Percentiles rank a stretch among this genome's conserved stretches.
Evolutionary conservation across 495 filamentous ascomycete genomes (phyloP).

Genomic region (Neurospora hispaniola): DNA sequence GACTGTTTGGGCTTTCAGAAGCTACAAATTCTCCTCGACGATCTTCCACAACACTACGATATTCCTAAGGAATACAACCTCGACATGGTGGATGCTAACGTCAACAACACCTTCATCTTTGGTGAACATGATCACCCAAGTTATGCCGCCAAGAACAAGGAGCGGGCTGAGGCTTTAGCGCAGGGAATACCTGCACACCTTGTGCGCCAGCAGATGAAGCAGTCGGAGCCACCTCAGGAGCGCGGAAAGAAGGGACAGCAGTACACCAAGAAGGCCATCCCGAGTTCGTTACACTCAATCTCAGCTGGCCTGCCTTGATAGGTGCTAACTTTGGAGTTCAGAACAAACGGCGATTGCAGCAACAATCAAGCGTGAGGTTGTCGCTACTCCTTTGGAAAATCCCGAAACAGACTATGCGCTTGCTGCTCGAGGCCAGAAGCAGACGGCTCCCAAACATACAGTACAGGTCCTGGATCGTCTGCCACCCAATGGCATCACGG

Average conservation of each 20-base stretch:
- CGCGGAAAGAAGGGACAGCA: conserved; percentile 54
- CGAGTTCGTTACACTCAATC: conserved; percentile 48
- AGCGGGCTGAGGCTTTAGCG: conserved; percentile 35
- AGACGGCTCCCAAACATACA: conserved; percentile 50
- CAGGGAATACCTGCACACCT: conserved; percentile 41
- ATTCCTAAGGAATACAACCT: conserved; percentile 79
- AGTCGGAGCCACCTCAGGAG: conserved; percentile 28
- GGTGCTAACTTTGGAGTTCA: conserved; percentile 20
- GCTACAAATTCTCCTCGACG: conserved; percentile 33
- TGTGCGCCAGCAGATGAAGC: conserved; percentile 28
- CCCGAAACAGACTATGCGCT: conserved; percentile 57
- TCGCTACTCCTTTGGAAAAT: conserved; percentile 65
- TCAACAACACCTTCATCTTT: conserved; percentile 79
- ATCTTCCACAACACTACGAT: conserved; percentile 47
- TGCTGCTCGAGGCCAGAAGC: conserved; percentile 46
- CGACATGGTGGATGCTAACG: conserved; percentile 48
- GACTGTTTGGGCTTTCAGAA: conserved; percentile 17
- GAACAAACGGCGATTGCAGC: conserved; percentile 75
- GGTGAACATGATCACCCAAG: conserved; percentile 84
- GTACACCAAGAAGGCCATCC: conserved; percentile 67
- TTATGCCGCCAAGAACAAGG: conserved; percentile 50
- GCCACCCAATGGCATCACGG: conserved; percentile 29
- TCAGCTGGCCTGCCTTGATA: not conserved
- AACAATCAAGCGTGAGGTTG: conserved; percentile 63
- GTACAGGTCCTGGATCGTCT: conserved; percentile 34